Conservation (phyloP, 2,329 filamentous ascomycete genomes). For the Fusarium sp. region DNA sequence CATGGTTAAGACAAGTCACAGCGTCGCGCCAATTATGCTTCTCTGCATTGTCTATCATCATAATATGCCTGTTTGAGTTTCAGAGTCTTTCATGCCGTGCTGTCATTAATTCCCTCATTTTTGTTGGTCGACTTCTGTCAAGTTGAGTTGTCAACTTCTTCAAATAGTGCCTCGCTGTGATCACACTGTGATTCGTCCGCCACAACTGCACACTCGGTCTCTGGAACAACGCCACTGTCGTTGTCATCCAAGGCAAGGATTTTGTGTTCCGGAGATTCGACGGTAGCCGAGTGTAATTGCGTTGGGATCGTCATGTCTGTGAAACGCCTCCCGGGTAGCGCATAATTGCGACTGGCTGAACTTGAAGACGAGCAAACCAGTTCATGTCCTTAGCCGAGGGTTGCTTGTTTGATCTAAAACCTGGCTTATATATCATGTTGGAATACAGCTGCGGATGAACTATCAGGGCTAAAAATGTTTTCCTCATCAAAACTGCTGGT, state of each 20-base stretch:
- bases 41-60: background rate
- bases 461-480: background rate
- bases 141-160: background rate
- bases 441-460: background rate
- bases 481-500: background rate
- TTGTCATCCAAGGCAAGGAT: background rate
- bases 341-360: slow-evolving; percentile 26
- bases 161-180: background rate
- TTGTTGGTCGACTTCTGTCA: background rate
- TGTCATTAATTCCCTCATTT: slow-evolving; percentile 13
- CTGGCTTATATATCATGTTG: background rate
- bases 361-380: slow-evolving; percentile 9
- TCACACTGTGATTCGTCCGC: background rate
- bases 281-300: background rate
- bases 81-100: background rate
- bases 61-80: slow-evolving; percentile 1
- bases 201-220: background rate
- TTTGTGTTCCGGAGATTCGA: background rate
- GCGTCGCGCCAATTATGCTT: slow-evolving; percentile 1
- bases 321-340: slow-evolving; percentile 33
- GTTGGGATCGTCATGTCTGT: slow-evolving; percentile 7
- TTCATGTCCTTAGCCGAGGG: background rate
- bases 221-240: background rate
- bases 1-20: slow-evolving; percentile 16
- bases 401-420: background rate